phyloP scores from a whole-genome alignment of 2,329 filamentous ascomycete genomes.

The Drechmeria coniospora region DNA sequence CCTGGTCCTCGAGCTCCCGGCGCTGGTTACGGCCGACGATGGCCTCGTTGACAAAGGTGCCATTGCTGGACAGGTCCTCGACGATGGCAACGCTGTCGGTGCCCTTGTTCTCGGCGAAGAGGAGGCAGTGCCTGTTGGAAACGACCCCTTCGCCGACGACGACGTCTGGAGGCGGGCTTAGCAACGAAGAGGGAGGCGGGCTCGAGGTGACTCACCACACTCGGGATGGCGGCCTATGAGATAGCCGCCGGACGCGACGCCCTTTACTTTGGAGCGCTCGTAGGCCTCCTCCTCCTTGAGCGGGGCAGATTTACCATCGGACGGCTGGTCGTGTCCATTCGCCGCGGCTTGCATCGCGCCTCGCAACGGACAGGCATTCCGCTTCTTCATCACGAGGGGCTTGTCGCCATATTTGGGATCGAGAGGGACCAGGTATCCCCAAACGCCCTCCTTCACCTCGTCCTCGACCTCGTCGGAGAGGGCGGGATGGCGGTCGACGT shows the following conservation, averaged over 20 bases:
- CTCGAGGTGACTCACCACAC: slow-evolving; percentile 72
- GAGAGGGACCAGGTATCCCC: slow-evolving; percentile 85
- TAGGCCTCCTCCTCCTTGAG: slow-evolving; percentile 43
- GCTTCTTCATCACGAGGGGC: slow-evolving; percentile 58
- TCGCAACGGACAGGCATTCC: slow-evolving; percentile 52
- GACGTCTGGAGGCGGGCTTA: slow-evolving; percentile 34
- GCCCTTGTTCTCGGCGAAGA: slow-evolving; percentile 47
- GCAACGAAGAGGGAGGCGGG: slow-evolving; percentile 1
- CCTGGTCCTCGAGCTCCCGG: slow-evolving; percentile 73
- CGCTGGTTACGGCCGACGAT: slow-evolving; percentile 85
- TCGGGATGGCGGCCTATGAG: slow-evolving; percentile 86
- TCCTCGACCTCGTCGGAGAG: slow-evolving; percentile 74
- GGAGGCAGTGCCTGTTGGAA: slow-evolving; percentile 68
- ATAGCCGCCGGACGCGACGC: slow-evolving; percentile 63
- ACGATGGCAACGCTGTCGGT: slow-evolving; percentile 54
- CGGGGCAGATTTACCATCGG: slow-evolving; percentile 29
- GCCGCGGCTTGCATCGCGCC: slow-evolving; percentile 22
- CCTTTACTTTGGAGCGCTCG: slow-evolving; percentile 45
- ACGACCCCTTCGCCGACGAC: slow-evolving; percentile 63
- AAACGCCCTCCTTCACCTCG: slow-evolving; percentile 72
- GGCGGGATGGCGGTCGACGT: slow-evolving; percentile 53
- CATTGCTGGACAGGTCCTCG: slow-evolving; percentile 90
- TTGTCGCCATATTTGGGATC: slow-evolving; percentile 51
- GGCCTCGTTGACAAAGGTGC: slow-evolving; percentile 88
- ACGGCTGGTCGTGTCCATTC: slow-evolving; percentile 22